phyloP scores from a whole-genome alignment of 345 rosid species.

The Litchi chinensis region DNA sequence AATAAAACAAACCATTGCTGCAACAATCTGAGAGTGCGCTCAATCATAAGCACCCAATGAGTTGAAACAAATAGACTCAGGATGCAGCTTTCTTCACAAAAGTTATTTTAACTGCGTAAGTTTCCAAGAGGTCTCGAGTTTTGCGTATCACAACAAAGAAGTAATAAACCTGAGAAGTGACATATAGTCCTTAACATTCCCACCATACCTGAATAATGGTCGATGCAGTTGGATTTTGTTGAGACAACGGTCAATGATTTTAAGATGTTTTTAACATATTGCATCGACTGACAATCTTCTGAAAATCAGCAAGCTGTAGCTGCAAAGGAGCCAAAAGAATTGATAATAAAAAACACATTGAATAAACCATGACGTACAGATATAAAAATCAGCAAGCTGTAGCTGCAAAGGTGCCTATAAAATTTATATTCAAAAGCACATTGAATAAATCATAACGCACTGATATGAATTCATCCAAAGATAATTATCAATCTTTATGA shows the following conservation, averaged over 20 bases:
- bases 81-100: too few species aligned
- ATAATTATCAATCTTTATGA: neutral
- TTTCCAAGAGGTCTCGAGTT: neutral
- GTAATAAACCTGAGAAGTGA: too few species aligned
- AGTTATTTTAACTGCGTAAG: too few species aligned
- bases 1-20: neutral
- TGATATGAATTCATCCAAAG: neutral
- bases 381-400: too few species aligned
- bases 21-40: neutral
- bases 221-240: neutral
- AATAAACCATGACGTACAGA: neutral
- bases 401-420: too few species aligned
- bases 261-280: conserved; percentile 51
- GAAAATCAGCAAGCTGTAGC: conserved; percentile 73
- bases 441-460: too few species aligned
- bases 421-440: too few species aligned
- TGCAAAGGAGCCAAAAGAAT: conserved; percentile 37
- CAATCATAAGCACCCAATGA: neutral
- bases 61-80: neutral
- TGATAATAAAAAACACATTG: neutral
- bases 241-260: neutral
- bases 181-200: neutral
- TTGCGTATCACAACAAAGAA: neutral
- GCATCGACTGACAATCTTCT: conserved; percentile 59
- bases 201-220: neutral